These are phyloP conservation scores for Artemisia argyi DNA, from an alignment of 129 eudicot species.

Conservation along the genomic window DNA sequence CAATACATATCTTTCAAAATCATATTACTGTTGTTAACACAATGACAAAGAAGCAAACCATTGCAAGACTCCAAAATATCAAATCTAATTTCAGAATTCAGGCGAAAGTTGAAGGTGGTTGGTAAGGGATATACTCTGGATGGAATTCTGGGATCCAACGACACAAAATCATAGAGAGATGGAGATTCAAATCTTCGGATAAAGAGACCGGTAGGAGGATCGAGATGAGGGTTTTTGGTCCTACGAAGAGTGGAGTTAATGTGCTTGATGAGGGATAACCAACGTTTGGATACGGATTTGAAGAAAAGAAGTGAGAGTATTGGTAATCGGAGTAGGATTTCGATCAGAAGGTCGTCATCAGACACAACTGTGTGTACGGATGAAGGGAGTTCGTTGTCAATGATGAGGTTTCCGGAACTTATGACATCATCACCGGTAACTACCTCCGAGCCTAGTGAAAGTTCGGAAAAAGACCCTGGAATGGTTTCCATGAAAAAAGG, in stretches of 20 bases:
- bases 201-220: conserved; percentile 5
- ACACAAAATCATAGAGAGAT: conserved; percentile 6
- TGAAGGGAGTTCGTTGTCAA: neutral
- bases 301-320: neutral
- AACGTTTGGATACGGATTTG: conserved; percentile 18
- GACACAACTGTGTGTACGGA: conserved; percentile 7
- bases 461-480: too few species aligned
- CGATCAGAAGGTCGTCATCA: conserved; percentile 18
- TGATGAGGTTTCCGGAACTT: too few species aligned
- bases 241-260: neutral
- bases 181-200: neutral
- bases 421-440: too few species aligned
- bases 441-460: too few species aligned
- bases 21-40: neutral
- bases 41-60: conserved; percentile 14
- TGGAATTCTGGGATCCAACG: conserved; percentile 11
- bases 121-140: neutral
- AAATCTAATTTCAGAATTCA: neutral
- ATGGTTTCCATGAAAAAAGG: too few species aligned
- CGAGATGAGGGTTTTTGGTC: neutral
- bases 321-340: conserved; percentile 22
- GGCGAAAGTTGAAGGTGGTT: neutral
- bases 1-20: neutral
- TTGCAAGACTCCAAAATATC: conserved; percentile 21
- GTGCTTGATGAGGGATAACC: conserved; percentile 18